Conservation (phyloP, 441 rosid species). For the Melastoma candidum region DNA sequence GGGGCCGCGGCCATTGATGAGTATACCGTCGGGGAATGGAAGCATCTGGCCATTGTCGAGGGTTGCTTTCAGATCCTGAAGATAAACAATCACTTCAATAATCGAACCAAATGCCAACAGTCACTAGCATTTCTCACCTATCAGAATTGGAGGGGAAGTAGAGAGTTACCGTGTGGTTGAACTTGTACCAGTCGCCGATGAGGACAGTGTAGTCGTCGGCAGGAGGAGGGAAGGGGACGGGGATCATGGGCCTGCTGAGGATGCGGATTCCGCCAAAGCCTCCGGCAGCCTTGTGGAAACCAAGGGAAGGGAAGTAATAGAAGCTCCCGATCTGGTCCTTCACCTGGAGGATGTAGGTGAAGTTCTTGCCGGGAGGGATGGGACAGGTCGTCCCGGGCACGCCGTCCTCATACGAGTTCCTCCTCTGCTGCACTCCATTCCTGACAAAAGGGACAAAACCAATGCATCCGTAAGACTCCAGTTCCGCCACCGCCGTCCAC, state of each 20-base stretch:
- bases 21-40: too few species aligned
- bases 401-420: conserved; percentile 7
- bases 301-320: neutral
- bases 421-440: conserved; percentile 6
- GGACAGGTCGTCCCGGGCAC: conserved; percentile 7
- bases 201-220: neutral
- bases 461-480: too few species aligned
- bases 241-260: conserved; percentile 2
- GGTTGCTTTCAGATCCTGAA: too few species aligned
- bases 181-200: conserved; percentile 6
- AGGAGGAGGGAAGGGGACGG: neutral
- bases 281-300: conserved; percentile 1
- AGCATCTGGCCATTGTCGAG: too few species aligned
- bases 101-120: too few species aligned
- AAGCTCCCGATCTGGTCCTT: too few species aligned
- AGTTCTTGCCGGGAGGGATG: conserved; percentile 2
- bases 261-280: neutral
- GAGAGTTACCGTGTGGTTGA: conserved; percentile 1
- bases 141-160: too few species aligned
- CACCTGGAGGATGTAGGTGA: neutral
- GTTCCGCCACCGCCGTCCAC: too few species aligned
- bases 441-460: neutral
- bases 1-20: too few species aligned
- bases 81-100: too few species aligned
- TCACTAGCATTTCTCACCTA: too few species aligned